Evolutionary conservation across 1,139 yeast genomes (phyloP), one percentile per base, ranked within the genome.

Genomic region (Debaryomyces sp.): DNA sequence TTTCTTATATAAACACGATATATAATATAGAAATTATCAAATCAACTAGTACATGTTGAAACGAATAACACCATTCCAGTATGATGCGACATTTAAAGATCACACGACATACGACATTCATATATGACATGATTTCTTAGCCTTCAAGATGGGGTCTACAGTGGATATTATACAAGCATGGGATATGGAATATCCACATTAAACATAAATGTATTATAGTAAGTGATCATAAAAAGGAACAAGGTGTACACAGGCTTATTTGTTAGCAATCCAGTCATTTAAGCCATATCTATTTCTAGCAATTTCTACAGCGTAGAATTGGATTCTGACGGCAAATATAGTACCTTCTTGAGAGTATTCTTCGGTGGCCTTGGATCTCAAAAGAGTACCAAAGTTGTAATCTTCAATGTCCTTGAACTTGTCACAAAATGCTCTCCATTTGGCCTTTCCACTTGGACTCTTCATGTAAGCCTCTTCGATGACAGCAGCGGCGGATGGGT

Each of bases 241-340:
- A 15, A n/a, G n/a, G 36, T 48, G 36, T 26, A 23, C 45, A 23
- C 21, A 29, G n/a, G 50, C 35, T 43, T 49, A 46, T 43, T 49
- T 65, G 52, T 60, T 71, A 43, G 73, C 63, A 52, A 85, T 79
- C 99, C 99, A 94, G 72, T 94, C 97, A 70, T 94, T 95, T 64
- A 89, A 80, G 36, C 96, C 96, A 57, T 80, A 80, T 69, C 85
- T 87, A 73, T 95, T 95, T 80, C 99, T 87, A 54, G 90, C 91
- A 56, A 94, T 88, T 73, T 94, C 99, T 63, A 91, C 80, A 48
- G 97, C 97, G 61, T 92, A 89, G 66, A 95, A 94, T 73, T 94
- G 97, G 64, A 91, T 82, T 74, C 97, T 83, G 50, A 92, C 95
- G 23, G 84, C 97, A 61, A 94, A 94, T 48, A 92, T 88, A 40